These are phyloP conservation scores for Leptodontidium sp. DNA, from an alignment of 2,329 filamentous ascomycete species.

Conservation along the genomic window DNA sequence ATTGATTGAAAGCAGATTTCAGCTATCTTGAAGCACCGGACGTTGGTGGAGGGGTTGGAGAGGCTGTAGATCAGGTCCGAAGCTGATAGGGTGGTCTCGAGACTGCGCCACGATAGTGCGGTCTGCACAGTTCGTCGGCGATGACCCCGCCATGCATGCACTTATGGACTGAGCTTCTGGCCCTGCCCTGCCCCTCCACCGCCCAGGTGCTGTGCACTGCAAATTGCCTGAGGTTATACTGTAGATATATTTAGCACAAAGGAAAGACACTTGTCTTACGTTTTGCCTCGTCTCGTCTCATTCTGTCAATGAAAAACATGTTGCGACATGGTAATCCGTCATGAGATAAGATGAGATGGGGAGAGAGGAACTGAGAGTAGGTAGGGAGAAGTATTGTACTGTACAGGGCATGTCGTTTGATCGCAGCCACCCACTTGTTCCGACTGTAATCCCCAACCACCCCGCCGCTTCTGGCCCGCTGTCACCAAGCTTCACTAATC, in stretches of 20 bases:
- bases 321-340: too few relatives aligned
- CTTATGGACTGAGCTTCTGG: not conserved
- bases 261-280: not conserved
- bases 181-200: too few relatives aligned
- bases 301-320: too few relatives aligned
- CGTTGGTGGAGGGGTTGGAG: not conserved
- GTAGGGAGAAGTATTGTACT: not conserved
- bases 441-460: too few relatives aligned
- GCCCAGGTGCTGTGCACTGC: too few relatives aligned
- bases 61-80: constrained; percentile 9
- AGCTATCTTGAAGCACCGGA: not conserved
- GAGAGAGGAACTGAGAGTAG: not conserved
- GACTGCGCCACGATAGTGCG: not conserved
- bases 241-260: not conserved
- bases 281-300: not conserved
- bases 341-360: not conserved
- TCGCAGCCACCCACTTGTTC: too few relatives aligned
- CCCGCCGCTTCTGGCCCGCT: too few relatives aligned
- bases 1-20: constrained; percentile 11
- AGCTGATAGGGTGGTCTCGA: not conserved
- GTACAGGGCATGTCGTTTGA: too few relatives aligned
- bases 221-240: not conserved
- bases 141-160: not conserved
- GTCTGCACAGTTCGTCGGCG: not conserved
- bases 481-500: too few relatives aligned